These are phyloP conservation scores for Cladosporium sp. DNA, from an alignment of 2,329 filamentous ascomycete species.

Conservation along the genomic window DNA sequence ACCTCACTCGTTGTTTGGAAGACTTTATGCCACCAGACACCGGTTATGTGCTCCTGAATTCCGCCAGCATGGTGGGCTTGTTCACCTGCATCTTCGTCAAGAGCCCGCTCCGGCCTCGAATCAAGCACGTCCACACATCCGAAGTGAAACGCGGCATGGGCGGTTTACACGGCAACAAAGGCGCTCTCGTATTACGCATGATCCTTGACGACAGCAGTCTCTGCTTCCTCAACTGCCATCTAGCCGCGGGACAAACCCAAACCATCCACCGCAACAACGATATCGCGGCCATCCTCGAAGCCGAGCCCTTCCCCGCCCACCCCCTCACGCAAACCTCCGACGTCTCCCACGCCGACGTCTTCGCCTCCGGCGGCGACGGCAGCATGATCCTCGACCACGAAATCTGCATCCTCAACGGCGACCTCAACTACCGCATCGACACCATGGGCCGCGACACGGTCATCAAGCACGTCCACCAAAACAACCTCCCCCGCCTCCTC, in stretches of 20 bases:
- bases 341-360: slow-evolving; percentile 71
- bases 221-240: slow-evolving; percentile 95
- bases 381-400: slow-evolving; percentile 95
- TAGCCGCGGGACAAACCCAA: slow-evolving; percentile 88
- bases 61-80: slow-evolving; percentile 82
- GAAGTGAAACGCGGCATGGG: slow-evolving; percentile 97
- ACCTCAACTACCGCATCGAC: slow-evolving; percentile 97
- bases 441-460: slow-evolving; percentile 93
- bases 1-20: slow-evolving; percentile 74
- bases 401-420: slow-evolving; percentile 92
- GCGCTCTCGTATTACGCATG: slow-evolving; percentile 87
- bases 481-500: slow-evolving; percentile 78
- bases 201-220: slow-evolving; percentile 88
- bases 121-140: slow-evolving; percentile 70
- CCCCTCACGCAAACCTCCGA: slow-evolving; percentile 64
- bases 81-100: slow-evolving; percentile 97
- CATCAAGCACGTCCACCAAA: slow-evolving; percentile 73
- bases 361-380: slow-evolving; percentile 87
- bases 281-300: slow-evolving; percentile 81
- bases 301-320: slow-evolving; percentile 61
- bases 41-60: slow-evolving; percentile 80
- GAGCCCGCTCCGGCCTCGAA: slow-evolving; percentile 66
- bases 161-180: slow-evolving; percentile 93
- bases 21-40: slow-evolving; percentile 74
- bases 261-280: slow-evolving; percentile 91